phyloP scores from a whole-genome alignment of 345 rosid species.

The Gossypium stocksii region DNA sequence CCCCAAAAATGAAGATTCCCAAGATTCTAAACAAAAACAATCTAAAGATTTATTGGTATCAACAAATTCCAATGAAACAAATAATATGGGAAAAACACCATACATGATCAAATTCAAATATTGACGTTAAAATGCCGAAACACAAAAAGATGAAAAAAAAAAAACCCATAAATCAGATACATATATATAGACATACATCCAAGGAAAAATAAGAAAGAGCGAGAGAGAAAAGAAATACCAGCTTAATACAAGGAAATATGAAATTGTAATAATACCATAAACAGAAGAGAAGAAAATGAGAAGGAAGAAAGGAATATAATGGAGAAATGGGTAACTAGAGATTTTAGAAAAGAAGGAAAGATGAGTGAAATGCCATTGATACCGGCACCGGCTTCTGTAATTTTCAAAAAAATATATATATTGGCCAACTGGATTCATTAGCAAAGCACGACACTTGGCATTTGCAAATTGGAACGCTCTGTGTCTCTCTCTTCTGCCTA shows the following conservation, averaged over 20 bases:
- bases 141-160: not conserved
- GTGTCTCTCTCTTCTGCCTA: not conserved
- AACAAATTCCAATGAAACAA: slow-evolving; percentile 3
- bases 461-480: not conserved
- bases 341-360: not conserved
- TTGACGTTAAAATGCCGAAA: not conserved
- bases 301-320: not conserved
- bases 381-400: not conserved
- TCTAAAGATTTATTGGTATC: not conserved
- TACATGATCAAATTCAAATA: not conserved
- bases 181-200: not conserved
- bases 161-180: not conserved
- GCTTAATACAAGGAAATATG: not conserved
- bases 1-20: not conserved
- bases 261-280: not conserved
- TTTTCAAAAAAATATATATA: not conserved
- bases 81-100: not conserved
- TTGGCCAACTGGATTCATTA: not conserved
- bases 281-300: not conserved
- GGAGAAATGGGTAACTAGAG: not conserved
- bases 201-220: not conserved
- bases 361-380: too few species aligned
- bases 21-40: not conserved
- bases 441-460: not conserved
- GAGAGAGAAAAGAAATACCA: not conserved